Evolutionary conservation across 78 protist genomes (phyloP).

Genomic region (Dictyostelium firmibasis): DNA sequence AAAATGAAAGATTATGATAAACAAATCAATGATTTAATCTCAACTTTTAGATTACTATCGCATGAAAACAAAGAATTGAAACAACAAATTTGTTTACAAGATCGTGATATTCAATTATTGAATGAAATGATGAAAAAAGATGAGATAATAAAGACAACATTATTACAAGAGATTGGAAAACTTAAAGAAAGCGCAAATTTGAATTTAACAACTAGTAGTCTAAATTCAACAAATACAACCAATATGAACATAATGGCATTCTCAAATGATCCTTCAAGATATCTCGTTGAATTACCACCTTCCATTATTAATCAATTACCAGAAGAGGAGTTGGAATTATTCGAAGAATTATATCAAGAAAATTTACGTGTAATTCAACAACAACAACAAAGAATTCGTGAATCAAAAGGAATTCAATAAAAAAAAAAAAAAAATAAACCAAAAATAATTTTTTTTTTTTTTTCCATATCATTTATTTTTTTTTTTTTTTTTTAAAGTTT

Average conservation of each 20-base stretch:
- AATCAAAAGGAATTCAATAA: background rate
- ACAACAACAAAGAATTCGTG: background rate
- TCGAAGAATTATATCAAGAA: conserved; percentile 57
- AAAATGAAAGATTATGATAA: conserved; percentile 24
- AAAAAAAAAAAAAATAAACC: background rate
- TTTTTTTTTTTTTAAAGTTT: too few relatives aligned
- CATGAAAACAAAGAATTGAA: conserved; percentile 6
- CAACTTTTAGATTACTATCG: background rate
- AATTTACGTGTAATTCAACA: conserved; percentile 36
- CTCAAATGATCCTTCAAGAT: conserved; percentile 53
- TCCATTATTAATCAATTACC: conserved; percentile 27
- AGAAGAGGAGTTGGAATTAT: conserved; percentile 55
- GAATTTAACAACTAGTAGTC: background rate
- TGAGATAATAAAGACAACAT: conserved; percentile 10
- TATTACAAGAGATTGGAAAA: conserved; percentile 44
- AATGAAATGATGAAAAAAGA: conserved; percentile 45
- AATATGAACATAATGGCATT: conserved; percentile 1
- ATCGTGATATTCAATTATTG: conserved; percentile 23
- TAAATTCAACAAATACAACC: background rate
- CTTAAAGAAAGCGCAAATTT: conserved; percentile 30
- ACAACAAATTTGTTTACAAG: background rate
- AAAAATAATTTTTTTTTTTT: background rate
- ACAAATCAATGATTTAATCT: conserved; percentile 20
- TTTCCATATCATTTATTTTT: background rate
- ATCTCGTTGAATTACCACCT: conserved; percentile 53